Evolutionary conservation across 2,329 filamentous ascomycete genomes (phyloP), one percentile per base, ranked within the genome.

Genomic region (Microsporum canis): DNA sequence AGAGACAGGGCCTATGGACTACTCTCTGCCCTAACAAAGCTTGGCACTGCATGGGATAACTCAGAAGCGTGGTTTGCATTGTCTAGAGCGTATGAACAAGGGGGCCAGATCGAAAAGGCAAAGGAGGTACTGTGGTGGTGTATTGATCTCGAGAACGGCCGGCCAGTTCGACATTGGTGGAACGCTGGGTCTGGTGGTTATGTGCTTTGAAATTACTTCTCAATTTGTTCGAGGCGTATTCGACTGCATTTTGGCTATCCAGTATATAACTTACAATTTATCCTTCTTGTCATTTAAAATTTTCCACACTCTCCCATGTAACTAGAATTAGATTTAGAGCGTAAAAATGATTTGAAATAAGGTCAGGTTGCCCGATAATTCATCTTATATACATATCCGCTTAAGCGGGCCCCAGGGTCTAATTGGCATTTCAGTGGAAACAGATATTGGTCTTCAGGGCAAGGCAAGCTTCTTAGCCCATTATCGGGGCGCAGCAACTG

Each of bases 61-160:
- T 86, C 89, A 0, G 94, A 97, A 71, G 94, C 92, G 3, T 99
- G 94, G 94, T 92, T 90, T 69, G 84, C 88, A 3, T 81, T 99
- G 38, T 89, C 91, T 0, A 81, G 90, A 64, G 91, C 89, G 7
- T 89, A 96, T 69, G 94, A 99, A 73, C 84, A 91, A 70, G 88
- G 89, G 61, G 88, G 88, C 0, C 89, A 96, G 76, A 75, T 84
- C 1, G 88, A 94, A 41, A 95, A 92, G 77, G 88, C 94, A 12
- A 95, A 91, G 76, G 88, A 94, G 67, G 90, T 91, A 53, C 80
- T 97, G 5, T 97, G 94, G 94, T 97, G 92, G 91, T 95, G 91
- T 68, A 88, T 99, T 10, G 91, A 96, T 74, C 79, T 99, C 34
- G 94, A 97, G 71, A 92, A 99, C 71, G 85, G 84, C 5, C 84